Evolutionary conservation across 164 flowering plant genomes (phyloP).

Genomic region (Berberis vulgaris): DNA sequence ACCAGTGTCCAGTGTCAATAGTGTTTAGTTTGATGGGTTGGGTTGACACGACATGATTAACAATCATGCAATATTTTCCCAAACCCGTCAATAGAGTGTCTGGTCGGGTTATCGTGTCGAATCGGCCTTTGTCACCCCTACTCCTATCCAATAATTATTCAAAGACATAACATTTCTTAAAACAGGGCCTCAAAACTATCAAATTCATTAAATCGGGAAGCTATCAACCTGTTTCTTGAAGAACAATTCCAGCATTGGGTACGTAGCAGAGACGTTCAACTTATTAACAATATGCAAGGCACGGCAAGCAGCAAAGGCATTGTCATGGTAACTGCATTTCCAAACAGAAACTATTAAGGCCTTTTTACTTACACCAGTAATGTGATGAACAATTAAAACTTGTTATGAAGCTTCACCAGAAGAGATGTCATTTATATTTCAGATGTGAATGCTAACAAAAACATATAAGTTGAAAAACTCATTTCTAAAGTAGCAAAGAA

Average conservation of each 20-base stretch:
- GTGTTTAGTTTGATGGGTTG: no score
- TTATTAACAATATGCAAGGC: slow-evolving; percentile 67
- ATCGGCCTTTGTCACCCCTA: no score
- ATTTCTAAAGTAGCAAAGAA: no score
- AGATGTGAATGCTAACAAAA: neutral
- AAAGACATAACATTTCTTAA: no score
- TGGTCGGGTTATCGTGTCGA: no score
- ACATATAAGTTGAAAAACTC: neutral
- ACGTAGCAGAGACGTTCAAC: slow-evolving; percentile 22
- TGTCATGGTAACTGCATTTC: slow-evolving; percentile 79
- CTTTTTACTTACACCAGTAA: neutral
- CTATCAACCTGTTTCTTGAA: slow-evolving; percentile 52
- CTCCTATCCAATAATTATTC: no score
- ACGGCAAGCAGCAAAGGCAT: slow-evolving; percentile 63
- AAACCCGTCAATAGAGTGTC: no score
- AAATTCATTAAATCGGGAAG: neutral
- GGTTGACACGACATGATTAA: no score
- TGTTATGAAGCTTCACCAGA: neutral
- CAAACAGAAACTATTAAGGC: neutral
- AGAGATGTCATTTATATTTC: no score
- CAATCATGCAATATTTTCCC: no score
- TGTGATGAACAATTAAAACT: neutral
- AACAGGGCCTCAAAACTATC: neutral
- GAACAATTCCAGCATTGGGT: neutral
- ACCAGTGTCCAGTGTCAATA: no score